phyloP scores from a whole-genome alignment of 1,284 basidiomycete species.

The Acaromyces ingoldii region DNA sequence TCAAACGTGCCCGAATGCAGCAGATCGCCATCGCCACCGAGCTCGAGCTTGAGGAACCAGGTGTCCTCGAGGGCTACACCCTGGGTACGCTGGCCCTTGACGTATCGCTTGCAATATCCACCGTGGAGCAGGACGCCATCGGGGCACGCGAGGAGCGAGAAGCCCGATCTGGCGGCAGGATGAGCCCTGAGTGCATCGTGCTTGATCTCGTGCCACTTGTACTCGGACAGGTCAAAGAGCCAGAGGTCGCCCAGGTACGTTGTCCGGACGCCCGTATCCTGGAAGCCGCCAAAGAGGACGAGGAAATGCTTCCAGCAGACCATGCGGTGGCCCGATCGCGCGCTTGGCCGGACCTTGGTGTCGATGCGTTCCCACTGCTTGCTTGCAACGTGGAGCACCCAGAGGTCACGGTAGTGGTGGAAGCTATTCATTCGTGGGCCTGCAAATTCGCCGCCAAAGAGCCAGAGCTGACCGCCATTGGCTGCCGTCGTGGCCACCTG shows the following conservation, averaged over 20 bases:
- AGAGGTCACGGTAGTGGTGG: conserved; percentile 75
- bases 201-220: conserved; percentile 78
- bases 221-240: conserved; percentile 81
- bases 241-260: conserved; percentile 81
- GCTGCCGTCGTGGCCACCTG: conserved; percentile 43
- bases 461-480: conserved; percentile 48
- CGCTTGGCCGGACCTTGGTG: conserved; percentile 72
- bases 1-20: conserved; percentile 52
- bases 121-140: conserved; percentile 82
- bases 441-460: conserved; percentile 56
- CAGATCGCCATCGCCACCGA: conserved; percentile 31
- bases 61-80: conserved; percentile 78
- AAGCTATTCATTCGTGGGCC: conserved; percentile 79
- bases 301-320: conserved; percentile 79
- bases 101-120: conserved; percentile 87
- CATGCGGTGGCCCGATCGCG: conserved; percentile 79
- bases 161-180: conserved; percentile 56
- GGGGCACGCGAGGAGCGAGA: conserved; percentile 73
- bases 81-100: conserved; percentile 75
- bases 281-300: conserved; percentile 80
- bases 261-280: conserved; percentile 71
- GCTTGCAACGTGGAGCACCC: conserved; percentile 41
- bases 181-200: conserved; percentile 36
- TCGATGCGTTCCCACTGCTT: conserved; percentile 84
- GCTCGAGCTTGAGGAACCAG: conserved; percentile 69